Evolutionary conservation across 2,329 filamentous ascomycete species (phyloP).

Genomic region (Myriangium duriaei): DNA sequence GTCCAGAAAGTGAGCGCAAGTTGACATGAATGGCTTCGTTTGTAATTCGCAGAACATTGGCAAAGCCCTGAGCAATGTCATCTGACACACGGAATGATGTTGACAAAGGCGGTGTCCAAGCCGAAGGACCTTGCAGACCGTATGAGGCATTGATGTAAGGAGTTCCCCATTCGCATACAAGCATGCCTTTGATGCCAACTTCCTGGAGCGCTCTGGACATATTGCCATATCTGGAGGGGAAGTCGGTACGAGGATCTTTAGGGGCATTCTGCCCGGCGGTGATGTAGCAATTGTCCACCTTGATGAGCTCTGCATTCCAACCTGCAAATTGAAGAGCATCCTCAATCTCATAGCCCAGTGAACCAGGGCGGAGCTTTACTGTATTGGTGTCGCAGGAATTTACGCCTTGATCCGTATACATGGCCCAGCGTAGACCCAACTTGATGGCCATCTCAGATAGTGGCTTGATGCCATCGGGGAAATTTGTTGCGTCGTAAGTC

Average conservation of each 20-base stretch:
- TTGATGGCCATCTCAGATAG: conserved; percentile 39
- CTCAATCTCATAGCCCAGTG: conserved; percentile 16
- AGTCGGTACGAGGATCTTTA: conserved; percentile 20
- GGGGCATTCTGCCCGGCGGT: conserved; percentile 16
- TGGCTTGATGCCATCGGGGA: conserved; percentile 39
- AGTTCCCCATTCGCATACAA: conserved; percentile 19
- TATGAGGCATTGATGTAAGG: conserved; percentile 16
- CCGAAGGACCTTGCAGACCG: conserved; percentile 19
- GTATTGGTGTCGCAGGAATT: conserved; percentile 16
- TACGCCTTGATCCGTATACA: conserved; percentile 35
- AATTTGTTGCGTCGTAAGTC: conserved; percentile 38
- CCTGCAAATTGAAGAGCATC: conserved; percentile 18
- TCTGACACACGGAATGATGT: conserved; percentile 21
- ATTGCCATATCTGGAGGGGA: conserved; percentile 16
- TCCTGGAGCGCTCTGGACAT: conserved; percentile 18
- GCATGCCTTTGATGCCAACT: conserved; percentile 20
- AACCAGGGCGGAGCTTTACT: conserved; percentile 11
- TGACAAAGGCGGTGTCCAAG: conserved; percentile 20
- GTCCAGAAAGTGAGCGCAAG: conserved; percentile 16
- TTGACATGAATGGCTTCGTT: conserved; percentile 21
- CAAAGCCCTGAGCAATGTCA: conserved; percentile 20
- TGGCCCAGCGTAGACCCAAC: conserved; percentile 38
- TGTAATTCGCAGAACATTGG: conserved; percentile 19
- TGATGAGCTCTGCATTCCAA: conserved; percentile 20
- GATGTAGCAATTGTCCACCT: conserved; percentile 23